These are phyloP conservation scores for Beauveria sp. DNA, from an alignment of 2,329 filamentous ascomycete species.

Conservation along the genomic window DNA sequence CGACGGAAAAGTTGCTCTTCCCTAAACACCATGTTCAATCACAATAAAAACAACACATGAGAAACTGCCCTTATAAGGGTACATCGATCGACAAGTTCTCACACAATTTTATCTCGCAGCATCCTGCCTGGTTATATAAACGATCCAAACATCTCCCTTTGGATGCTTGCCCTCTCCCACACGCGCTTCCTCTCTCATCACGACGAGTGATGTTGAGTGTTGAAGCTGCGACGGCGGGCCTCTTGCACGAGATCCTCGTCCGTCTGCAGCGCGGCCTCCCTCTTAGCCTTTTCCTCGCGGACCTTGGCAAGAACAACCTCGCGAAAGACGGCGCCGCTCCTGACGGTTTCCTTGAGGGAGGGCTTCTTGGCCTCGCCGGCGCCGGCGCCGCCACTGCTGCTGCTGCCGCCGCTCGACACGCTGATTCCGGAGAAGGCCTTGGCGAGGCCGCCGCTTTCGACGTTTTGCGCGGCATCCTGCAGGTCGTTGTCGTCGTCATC, in stretches of 20 bases:
- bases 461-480: constrained; percentile 44
- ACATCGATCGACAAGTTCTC: background rate
- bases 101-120: background rate
- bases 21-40: background rate
- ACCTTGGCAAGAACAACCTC: constrained; percentile 94
- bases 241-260: constrained; percentile 50
- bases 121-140: background rate
- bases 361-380: constrained; percentile 25
- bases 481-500: constrained; percentile 68
- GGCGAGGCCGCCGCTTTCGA: constrained; percentile 14
- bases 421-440: constrained; percentile 5
- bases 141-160: background rate
- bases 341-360: constrained; percentile 34
- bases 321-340: constrained; percentile 67
- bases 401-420: background rate
- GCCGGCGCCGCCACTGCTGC: constrained; percentile 13
- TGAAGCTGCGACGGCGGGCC: constrained; percentile 29
- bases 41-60: background rate
- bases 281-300: constrained; percentile 53
- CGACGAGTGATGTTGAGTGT: constrained; percentile 12
- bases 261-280: constrained; percentile 67
- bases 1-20: background rate
- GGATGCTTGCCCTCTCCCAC: background rate
- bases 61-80: background rate
- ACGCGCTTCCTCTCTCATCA: background rate